Conservation (phyloP, 495 filamentous ascomycete genomes). For the Poronia punctata region DNA sequence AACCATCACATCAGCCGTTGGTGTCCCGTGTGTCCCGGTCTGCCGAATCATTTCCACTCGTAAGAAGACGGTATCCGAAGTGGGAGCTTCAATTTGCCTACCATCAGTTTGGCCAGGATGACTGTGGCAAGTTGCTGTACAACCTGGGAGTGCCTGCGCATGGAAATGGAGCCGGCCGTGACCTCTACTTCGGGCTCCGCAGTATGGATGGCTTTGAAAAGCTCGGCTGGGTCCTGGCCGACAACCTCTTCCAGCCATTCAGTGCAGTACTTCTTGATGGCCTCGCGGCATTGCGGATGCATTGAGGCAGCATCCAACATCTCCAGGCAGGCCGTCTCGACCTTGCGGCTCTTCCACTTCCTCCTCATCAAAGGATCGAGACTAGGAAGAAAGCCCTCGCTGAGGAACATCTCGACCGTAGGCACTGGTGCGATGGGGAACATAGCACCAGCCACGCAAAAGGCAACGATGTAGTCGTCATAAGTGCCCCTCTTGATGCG, state of each 20-base stretch:
- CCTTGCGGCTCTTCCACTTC: conserved; percentile 65
- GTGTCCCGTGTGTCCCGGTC: conserved; percentile 8
- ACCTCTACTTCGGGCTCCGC: conserved; percentile 29
- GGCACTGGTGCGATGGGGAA: conserved; percentile 76
- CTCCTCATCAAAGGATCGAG: conserved; percentile 64
- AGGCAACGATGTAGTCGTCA: conserved; percentile 63
- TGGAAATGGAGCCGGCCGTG: conserved; percentile 36
- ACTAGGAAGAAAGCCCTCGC: conserved; percentile 67
- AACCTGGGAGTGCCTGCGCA: conserved; percentile 43
- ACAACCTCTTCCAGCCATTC: conserved; percentile 78
- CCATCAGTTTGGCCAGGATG: conserved; percentile 69
- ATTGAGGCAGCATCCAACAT: conserved; percentile 88
- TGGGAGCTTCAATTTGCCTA: conserved; percentile 34
- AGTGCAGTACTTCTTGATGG: conserved; percentile 69
- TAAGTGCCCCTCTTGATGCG: conserved; percentile 43
- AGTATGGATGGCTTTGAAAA: conserved; percentile 42
- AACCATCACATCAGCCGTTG: conserved; percentile 40
- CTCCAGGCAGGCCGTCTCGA: conserved; percentile 76
- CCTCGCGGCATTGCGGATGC: conserved; percentile 67
- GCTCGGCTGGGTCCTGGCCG: conserved; percentile 55
- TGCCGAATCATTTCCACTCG: conserved; percentile 18
- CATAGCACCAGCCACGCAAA: conserved; percentile 77
- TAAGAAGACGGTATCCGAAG: conserved; percentile 1
- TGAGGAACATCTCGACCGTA: conserved; percentile 70
- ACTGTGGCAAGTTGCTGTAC: conserved; percentile 69